phyloP scores from a whole-genome alignment of 768 basidiomycete species.

The Suillus sp. region DNA sequence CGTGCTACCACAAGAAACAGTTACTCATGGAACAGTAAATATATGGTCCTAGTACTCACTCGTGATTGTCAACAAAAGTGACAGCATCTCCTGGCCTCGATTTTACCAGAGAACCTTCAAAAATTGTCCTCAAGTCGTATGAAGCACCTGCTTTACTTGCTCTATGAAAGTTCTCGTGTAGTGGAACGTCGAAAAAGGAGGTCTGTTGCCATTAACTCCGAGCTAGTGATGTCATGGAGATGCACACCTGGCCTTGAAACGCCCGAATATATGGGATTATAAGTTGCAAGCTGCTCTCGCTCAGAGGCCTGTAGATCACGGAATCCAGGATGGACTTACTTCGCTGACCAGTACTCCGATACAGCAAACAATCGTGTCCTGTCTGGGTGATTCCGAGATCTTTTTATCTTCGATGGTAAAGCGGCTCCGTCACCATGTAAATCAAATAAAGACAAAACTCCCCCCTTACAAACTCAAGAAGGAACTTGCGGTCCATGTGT shows the following conservation, averaged over 20 bases:
- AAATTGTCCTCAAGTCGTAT: constrained; percentile 77
- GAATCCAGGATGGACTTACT: constrained; percentile 43
- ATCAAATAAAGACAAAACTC: not conserved
- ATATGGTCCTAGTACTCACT: constrained; percentile 48
- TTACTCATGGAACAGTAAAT: not conserved
- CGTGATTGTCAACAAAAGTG: constrained; percentile 90
- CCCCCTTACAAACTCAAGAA: constrained; percentile 66
- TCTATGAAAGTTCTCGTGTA: constrained; percentile 80
- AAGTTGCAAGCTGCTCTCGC: constrained; percentile 41
- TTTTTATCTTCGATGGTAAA: constrained; percentile 47
- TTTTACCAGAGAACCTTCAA: constrained; percentile 69
- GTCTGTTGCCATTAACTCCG: constrained; percentile 46
- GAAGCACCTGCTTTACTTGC: constrained; percentile 68
- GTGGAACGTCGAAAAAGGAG: constrained; percentile 88
- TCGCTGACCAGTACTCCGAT: constrained; percentile 83
- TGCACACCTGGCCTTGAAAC: constrained; percentile 64
- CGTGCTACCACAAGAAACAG: constrained; percentile 47
- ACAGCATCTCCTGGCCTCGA: constrained; percentile 78
- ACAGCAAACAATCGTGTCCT: constrained; percentile 59
- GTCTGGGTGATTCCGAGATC: constrained; percentile 46
- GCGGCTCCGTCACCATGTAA: not conserved
- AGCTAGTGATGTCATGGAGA: constrained; percentile 6
- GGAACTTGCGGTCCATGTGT: constrained; percentile 75
- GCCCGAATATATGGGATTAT: constrained; percentile 60
- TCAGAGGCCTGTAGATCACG: not conserved